Percentiles rank a stretch among this genome's conserved stretches.
These are phyloP conservation scores for Fusarium lyarnte DNA, from an alignment of 2,329 filamentous ascomycete genomes.

Conservation along the genomic window DNA sequence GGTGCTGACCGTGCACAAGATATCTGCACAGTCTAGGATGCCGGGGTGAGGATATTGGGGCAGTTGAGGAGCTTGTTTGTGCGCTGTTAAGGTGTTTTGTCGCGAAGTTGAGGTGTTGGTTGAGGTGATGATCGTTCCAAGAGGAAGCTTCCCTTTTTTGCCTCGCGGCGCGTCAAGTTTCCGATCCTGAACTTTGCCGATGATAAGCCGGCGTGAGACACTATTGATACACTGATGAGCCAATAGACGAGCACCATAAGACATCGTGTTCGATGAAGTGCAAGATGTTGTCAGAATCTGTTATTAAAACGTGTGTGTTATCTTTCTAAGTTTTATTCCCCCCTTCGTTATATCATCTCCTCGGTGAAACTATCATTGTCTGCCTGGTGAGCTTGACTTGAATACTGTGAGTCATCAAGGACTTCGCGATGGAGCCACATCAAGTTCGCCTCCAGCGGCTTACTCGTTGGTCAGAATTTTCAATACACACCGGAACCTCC, in stretches of 20 bases:
- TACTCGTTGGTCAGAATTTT: not conserved
- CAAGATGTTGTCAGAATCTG: not conserved
- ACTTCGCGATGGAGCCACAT: slow-evolving; percentile 2
- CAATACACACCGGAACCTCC: not conserved
- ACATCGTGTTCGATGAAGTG: slow-evolving; percentile 29
- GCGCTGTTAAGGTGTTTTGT: slow-evolving; percentile 30
- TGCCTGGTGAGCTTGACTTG: not conserved
- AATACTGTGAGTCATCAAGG: slow-evolving; percentile 21
- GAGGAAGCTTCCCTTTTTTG: slow-evolving; percentile 36
- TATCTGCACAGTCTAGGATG: slow-evolving; percentile 61
- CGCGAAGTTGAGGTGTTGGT: slow-evolving; percentile 21
- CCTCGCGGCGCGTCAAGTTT: slow-evolving; percentile 37
- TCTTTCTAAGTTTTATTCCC: not conserved
- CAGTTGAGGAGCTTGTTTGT: slow-evolving; percentile 1
- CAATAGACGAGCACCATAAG: slow-evolving; percentile 20
- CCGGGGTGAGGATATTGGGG: slow-evolving; percentile 7
- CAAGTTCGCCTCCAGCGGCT: not conserved
- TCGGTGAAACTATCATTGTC: not conserved
- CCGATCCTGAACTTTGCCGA: slow-evolving; percentile 38
- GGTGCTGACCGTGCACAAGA: slow-evolving; percentile 60
- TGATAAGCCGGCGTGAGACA: slow-evolving; percentile 41
- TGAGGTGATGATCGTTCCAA: slow-evolving; percentile 31
- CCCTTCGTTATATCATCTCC: not conserved
- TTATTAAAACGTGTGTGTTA: not conserved
- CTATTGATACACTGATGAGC: slow-evolving; percentile 8